phyloP scores from a whole-genome alignment of 2,329 filamentous ascomycete species.

The Nothopassalora personata region DNA sequence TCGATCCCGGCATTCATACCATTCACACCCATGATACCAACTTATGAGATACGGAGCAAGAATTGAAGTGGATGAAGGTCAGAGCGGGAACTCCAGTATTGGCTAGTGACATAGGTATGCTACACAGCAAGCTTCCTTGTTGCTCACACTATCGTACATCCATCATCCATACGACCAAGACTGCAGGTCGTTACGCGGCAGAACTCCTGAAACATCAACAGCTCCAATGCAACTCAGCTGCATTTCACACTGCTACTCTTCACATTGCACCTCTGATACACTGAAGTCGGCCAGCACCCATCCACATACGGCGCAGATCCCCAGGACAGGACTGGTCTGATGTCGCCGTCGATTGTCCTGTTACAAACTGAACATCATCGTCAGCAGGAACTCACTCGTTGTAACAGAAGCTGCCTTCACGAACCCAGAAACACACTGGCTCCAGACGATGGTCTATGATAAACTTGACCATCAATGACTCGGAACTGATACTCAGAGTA shows the following conservation, averaged over 20 bases:
- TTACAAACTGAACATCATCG: not conserved
- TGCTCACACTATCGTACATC: not conserved
- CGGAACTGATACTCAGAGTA: not conserved
- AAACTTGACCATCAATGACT: not conserved
- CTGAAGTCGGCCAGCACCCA: not conserved
- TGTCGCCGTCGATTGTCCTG: not conserved
- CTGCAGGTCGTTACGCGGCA: not conserved
- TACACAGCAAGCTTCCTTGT: not conserved
- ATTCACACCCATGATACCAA: slow-evolving; percentile 5
- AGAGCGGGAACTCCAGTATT: not conserved
- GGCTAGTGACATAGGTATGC: not conserved
- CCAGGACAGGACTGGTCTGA: not conserved
- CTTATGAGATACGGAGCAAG: not conserved
- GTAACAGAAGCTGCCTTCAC: not conserved
- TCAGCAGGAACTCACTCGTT: not conserved
- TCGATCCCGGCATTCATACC: not conserved
- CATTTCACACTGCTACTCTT: not conserved
- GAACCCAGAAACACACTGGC: not conserved
- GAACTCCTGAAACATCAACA: not conserved
- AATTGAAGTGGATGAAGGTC: not conserved
- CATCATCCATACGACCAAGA: not conserved
- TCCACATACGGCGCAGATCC: not conserved
- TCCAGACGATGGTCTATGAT: slow-evolving; percentile 1
- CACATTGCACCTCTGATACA: not conserved
- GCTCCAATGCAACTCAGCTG: not conserved